Base-by-base conservation (phyloP, 345 rosid genomes). In the Atalantia buxifolia region DNA sequence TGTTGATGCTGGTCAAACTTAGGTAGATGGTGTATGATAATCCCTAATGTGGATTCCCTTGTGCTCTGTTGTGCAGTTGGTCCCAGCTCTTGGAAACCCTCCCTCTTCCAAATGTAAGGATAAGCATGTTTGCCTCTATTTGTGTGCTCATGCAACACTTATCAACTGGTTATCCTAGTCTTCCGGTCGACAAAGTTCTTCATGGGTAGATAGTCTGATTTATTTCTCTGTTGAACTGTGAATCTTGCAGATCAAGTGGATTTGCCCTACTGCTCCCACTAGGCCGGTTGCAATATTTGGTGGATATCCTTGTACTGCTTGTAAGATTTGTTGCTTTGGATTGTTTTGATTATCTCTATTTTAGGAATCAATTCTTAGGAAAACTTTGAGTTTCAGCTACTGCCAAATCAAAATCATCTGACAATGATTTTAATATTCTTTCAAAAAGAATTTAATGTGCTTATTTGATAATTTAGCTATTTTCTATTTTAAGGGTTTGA, bases 211-310 rank as follows among this genome's bases (percentile, higher is more conserved):
- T 72, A 22, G 76, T 55, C 59, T 64, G 38, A 28, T 59, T 1
- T 55, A 40, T 78, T 77, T 64, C 50, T 72, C 45, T 48, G 13
- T 60, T 71, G 28, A 76, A 66, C 50, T 66, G 48, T 38, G 69
- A 1, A 30, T 35, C 56, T 76, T 56, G 60, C 86, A 92, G 95
- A 91, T 92, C 69, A 92, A 92, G 82, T 92, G 95, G 95, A 91
- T 92, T 77, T 92, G 97, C 71, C 97, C 97, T 40, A 92, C 97
- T 77, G 92, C 97, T 77, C 97, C 97, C 38, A 87, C 91, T 1
- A 87, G 88, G 75, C 95, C 95, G 66, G 85, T 92, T 69, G 85
- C 89, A 24, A 73, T 90, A 59, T 83, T 92, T 10, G 94, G 94
- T 56, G 97, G 97, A 80, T 83, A 88, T 72, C 93, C 91, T 33